Evolutionary conservation across 208 protist species (phyloP).

Genomic region (Crithidia expoeki): DNA sequence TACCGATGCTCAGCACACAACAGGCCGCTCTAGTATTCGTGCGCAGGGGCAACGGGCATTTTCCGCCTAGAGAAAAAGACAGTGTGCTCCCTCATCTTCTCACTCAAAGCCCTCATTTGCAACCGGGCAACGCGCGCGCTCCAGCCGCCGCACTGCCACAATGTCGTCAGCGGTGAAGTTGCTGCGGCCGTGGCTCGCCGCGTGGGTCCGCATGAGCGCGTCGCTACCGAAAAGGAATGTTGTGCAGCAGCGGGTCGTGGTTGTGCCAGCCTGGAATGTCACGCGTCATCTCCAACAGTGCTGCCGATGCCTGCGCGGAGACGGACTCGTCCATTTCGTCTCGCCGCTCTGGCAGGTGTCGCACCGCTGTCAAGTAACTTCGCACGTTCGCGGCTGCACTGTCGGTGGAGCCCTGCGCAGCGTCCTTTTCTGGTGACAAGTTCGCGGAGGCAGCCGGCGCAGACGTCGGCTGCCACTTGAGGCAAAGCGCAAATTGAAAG

Average conservation of each 20-base stretch:
- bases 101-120: too few relatives aligned
- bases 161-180: slow-evolving; percentile 54
- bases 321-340: slow-evolving; percentile 27
- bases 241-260: slow-evolving; percentile 80
- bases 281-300: slow-evolving; percentile 41
- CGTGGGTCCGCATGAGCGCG: slow-evolving; percentile 69
- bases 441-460: too few relatives aligned
- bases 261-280: slow-evolving; percentile 71
- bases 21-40: too few relatives aligned
- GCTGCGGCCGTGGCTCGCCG: slow-evolving; percentile 55
- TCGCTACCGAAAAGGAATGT: slow-evolving; percentile 77
- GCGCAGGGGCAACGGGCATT: too few relatives aligned
- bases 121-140: slow-evolving; percentile 47
- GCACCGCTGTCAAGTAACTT: slow-evolving; percentile 50
- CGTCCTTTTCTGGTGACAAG: slow-evolving; percentile 9
- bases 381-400: slow-evolving; percentile 36
- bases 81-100: too few relatives aligned
- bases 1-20: too few relatives aligned
- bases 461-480: slow-evolving; percentile 31
- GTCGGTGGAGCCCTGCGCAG: slow-evolving; percentile 5
- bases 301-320: slow-evolving; percentile 33
- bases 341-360: slow-evolving; percentile 17
- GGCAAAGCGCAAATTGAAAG: slow-evolving; percentile 48
- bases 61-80: too few relatives aligned
- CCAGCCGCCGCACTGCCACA: slow-evolving; percentile 46